Percentiles rank a stretch among this genome's conserved stretches.
Evolutionary conservation across 164 flowering plant species (phyloP).

Genomic region (Protea cynaroides): DNA sequence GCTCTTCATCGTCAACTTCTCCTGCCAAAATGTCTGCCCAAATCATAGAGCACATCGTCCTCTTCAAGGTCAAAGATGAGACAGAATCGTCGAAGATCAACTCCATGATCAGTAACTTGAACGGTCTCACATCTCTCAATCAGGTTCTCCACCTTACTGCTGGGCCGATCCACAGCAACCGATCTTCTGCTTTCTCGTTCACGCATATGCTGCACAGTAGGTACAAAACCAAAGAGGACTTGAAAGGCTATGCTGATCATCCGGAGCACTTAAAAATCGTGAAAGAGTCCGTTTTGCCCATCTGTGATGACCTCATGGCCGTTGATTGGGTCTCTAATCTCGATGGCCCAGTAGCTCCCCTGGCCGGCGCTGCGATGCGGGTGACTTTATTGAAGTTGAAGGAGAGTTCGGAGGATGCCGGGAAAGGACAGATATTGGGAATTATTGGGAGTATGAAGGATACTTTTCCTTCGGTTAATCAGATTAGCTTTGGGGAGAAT

Average conservation of each 20-base stretch:
- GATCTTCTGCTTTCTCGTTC: constrained; percentile 35
- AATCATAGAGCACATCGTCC: constrained; percentile 60
- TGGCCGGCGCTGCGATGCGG: constrained; percentile 40
- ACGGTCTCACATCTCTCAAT: constrained; percentile 38
- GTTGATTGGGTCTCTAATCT: constrained; percentile 57
- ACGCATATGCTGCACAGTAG: constrained; percentile 66
- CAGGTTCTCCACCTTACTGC: constrained; percentile 48
- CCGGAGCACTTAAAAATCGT: constrained; percentile 49
- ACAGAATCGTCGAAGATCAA: constrained; percentile 32
- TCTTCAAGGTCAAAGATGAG: constrained; percentile 53
- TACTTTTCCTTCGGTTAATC: constrained; percentile 22
- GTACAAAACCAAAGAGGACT: constrained; percentile 46
- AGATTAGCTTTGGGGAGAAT: constrained; percentile 57
- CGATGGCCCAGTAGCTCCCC: constrained; percentile 8
- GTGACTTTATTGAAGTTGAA: constrained; percentile 49
- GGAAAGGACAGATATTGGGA: constrained; percentile 28
- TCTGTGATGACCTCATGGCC: constrained; percentile 65
- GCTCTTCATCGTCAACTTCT: neutral
- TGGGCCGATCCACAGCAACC: constrained; percentile 38
- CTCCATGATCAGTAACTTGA: constrained; percentile 44
- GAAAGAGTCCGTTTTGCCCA: constrained; percentile 41
- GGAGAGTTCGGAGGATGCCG: constrained; percentile 33
- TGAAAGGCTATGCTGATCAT: constrained; percentile 38
- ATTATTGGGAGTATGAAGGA: constrained; percentile 39
- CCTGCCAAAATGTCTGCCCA: constrained; percentile 14